Conservation (phyloP, 306 rosid species). For the Benincasa hispida region DNA sequence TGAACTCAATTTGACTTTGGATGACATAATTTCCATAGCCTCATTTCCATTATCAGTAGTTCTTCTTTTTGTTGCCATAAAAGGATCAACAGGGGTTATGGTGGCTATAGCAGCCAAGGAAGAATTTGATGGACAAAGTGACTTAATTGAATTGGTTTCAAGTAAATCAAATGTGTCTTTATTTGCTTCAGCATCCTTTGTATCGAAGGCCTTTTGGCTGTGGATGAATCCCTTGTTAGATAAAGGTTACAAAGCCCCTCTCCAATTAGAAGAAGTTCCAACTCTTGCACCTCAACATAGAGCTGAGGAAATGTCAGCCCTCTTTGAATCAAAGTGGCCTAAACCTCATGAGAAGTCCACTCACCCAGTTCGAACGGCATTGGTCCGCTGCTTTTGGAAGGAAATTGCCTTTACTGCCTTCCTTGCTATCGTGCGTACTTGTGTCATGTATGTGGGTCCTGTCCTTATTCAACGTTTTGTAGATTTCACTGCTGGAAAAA, state of each 20-base stretch:
- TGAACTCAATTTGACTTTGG: slow-evolving; percentile 29
- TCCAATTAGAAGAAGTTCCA: slow-evolving; percentile 60
- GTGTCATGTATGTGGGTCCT: slow-evolving; percentile 79
- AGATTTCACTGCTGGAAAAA: slow-evolving; percentile 60
- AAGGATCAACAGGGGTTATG: slow-evolving; percentile 60
- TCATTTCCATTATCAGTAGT: slow-evolving; percentile 47
- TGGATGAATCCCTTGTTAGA: slow-evolving; percentile 86
- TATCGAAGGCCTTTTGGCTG: slow-evolving; percentile 71
- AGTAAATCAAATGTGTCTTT: slow-evolving; percentile 34
- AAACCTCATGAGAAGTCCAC: slow-evolving; percentile 45
- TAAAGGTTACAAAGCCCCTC: slow-evolving; percentile 58
- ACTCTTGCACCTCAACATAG: slow-evolving; percentile 55
- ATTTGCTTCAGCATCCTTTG: slow-evolving; percentile 68
- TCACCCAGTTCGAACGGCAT: slow-evolving; percentile 67
- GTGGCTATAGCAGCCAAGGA: slow-evolving; percentile 15
- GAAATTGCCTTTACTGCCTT: slow-evolving; percentile 55
- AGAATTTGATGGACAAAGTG: slow-evolving; percentile 18
- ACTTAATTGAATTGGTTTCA: slow-evolving; percentile 12
- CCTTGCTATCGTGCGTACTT: slow-evolving; percentile 53
- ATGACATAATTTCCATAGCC: slow-evolving; percentile 44
- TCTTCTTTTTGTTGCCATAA: slow-evolving; percentile 38
- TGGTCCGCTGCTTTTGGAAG: slow-evolving; percentile 73
- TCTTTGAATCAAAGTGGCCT: slow-evolving; percentile 78
- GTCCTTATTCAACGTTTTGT: slow-evolving; percentile 66
- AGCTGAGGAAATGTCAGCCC: slow-evolving; percentile 61